Base-by-base conservation (phyloP, 441 rosid species). In the Arabidopsis hybrid region DNA sequence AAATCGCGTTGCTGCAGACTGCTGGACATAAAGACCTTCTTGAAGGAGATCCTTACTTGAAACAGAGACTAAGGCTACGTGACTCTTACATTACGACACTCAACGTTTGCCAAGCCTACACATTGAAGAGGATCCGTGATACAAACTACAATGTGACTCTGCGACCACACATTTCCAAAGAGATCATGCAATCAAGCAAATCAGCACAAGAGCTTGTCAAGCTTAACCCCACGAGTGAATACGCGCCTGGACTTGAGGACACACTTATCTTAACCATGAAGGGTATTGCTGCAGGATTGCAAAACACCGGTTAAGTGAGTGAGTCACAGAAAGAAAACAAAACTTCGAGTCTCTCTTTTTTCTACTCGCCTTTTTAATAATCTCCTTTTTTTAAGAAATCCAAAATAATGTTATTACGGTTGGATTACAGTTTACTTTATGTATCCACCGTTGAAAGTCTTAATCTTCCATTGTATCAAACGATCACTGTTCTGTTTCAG, bases 191-290 rank as follows among this genome's bases (percentile, higher is more conserved):
- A 52, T 81, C 94, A 0, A 85, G 83, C 89, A 91, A 88, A 53
- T 85, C 89, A 1, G 92, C 84, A 0, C 81, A 83, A 57, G 97
- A 91, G 65, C 94, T 92, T 8, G 81, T 90, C 77, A 86, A 83
- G 69, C 82, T 94, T 78, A 94, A 92, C 81, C 86, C 91, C 0
- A 84, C 85, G 2, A 92, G 97, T 1, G 99, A 94, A 13, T 89
- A 94, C 26, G 92, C 89, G 7, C 97, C 97, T 14, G 94, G 97
- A 31, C 78, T 94, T 72, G 97, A 92, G 80, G 99, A 95, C 78
- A 92, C 99, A 69, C 90, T 95, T 55, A 92, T 95, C 82, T 83
- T 95, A 78, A 95, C 97, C 69, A 91, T 95, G 97, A 95, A 95
- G 81, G 99, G 99, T 65, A 84, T 92, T 67, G 98, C 98, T 6